These are phyloP conservation scores for Beta lomatogona DNA, from an alignment of 179 eudicot species.

Conservation along the genomic window DNA sequence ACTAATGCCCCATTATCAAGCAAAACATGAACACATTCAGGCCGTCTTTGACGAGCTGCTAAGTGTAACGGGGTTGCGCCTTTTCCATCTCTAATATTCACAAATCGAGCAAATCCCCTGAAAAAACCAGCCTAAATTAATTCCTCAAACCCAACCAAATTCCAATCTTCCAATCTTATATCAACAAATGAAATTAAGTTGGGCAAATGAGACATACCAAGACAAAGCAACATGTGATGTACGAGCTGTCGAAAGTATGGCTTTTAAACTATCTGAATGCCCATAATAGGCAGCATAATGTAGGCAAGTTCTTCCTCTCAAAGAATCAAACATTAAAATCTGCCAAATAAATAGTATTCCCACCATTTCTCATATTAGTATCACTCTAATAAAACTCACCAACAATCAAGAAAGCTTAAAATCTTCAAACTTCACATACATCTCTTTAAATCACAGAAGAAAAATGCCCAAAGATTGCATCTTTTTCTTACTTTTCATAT, in stretches of 20 bases:
- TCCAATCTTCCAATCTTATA: constrained; percentile 13
- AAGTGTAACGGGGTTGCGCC: constrained; percentile 94
- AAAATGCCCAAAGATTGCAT: constrained; percentile 9
- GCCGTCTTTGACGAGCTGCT: constrained; percentile 83
- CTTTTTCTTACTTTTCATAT: neutral
- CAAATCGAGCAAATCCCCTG: constrained; percentile 93
- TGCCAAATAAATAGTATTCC: constrained; percentile 31
- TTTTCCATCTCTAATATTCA: constrained; percentile 90
- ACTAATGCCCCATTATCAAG: constrained; percentile 89
- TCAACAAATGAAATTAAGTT: constrained; percentile 10
- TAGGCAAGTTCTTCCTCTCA: constrained; percentile 80
- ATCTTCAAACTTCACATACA: neutral
- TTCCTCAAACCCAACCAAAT: neutral
- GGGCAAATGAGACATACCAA: constrained; percentile 51
- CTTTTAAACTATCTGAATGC: constrained; percentile 71
- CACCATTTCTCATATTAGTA: constrained; percentile 23
- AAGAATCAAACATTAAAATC: constrained; percentile 94
- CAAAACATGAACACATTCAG: constrained; percentile 76
- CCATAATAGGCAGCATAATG: constrained; percentile 97
- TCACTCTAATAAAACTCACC: neutral
- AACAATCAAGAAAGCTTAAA: neutral
- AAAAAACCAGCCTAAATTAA: constrained; percentile 15
- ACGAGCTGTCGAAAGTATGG: constrained; percentile 75
- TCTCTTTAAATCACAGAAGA: neutral
- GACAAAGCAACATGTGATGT: constrained; percentile 81